phyloP scores from a whole-genome alignment of 169 alveolate species.

The Plasmodium gonderi region DNA sequence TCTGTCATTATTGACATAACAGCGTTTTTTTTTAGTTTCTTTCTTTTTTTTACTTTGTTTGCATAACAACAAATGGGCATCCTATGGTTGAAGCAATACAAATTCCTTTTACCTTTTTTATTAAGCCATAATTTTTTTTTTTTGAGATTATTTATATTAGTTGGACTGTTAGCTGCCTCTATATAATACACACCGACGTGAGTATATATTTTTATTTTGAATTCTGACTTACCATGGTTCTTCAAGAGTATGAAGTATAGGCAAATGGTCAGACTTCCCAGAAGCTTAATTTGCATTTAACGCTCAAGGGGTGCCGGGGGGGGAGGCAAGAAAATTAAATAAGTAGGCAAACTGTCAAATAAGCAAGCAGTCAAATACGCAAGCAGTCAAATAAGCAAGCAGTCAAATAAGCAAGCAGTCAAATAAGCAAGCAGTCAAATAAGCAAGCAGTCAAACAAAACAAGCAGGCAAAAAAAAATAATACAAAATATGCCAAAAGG shows the following conservation, averaged over 20 bases:
- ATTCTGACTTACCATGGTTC: slow-evolving; percentile 44
- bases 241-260: slow-evolving; percentile 6
- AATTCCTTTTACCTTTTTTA: slow-evolving; percentile 1
- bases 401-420: not conserved
- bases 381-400: not conserved
- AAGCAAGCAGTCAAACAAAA: not conserved
- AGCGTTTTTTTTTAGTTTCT: not conserved
- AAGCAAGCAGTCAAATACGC: not conserved
- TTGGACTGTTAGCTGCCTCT: not conserved
- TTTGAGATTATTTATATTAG: not conserved
- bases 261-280: not conserved
- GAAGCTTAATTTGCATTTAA: slow-evolving; percentile 28
- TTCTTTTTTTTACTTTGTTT: not conserved
- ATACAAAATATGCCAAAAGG: too few relatives aligned
- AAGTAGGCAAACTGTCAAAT: not conserved
- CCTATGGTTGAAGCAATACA: not conserved
- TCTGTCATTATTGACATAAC: slow-evolving; percentile 18
- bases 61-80: not conserved
- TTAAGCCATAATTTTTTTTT: slow-evolving; percentile 13
- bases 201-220: slow-evolving; percentile 35
- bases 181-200: slow-evolving; percentile 30
- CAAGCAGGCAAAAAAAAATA: slow-evolving; percentile 3
- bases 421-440: not conserved
- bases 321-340: not conserved
- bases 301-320: not conserved